Conservation (phyloP, 495 filamentous ascomycete species). For the Hypoxylon lenormandii region DNA sequence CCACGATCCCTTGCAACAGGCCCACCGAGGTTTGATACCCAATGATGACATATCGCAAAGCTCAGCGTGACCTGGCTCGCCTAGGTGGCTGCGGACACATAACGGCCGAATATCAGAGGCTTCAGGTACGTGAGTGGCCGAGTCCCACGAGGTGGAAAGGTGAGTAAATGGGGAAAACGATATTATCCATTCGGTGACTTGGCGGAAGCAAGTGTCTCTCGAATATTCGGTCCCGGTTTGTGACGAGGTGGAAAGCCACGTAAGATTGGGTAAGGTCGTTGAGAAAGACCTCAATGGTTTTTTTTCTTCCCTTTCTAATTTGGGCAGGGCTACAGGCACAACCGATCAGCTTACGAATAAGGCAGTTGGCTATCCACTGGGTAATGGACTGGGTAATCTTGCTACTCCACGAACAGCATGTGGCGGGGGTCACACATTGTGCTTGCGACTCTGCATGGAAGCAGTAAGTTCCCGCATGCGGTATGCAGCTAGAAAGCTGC, state of each 20-base stretch:
- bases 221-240: slow-evolving; percentile 23
- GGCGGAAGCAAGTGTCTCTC: slow-evolving; percentile 18
- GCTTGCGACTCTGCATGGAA: slow-evolving; percentile 38
- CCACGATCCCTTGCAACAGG: slow-evolving; percentile 38
- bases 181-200: slow-evolving; percentile 38
- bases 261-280: slow-evolving; percentile 44
- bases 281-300: slow-evolving; percentile 14
- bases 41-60: slow-evolving; percentile 36
- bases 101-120: slow-evolving; percentile 40
- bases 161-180: slow-evolving; percentile 21
- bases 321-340: slow-evolving; percentile 30
- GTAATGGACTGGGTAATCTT: slow-evolving; percentile 20
- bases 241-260: slow-evolving; percentile 32
- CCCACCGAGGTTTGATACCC: slow-evolving; percentile 40
- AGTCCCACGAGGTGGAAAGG: slow-evolving; percentile 28
- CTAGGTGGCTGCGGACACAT: slow-evolving; percentile 28
- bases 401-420: slow-evolving; percentile 43
- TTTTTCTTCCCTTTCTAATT: slow-evolving; percentile 14
- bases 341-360: slow-evolving; percentile 36
- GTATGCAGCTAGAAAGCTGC: slow-evolving; percentile 38
- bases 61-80: slow-evolving; percentile 33
- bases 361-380: slow-evolving; percentile 23
- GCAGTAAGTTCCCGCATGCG: slow-evolving; percentile 45
- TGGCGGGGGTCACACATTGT: slow-evolving; percentile 46
- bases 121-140: slow-evolving; percentile 36